These are phyloP conservation scores for Colletotrichum sp. DNA, from an alignment of 2,329 filamentous ascomycete genomes.

Conservation along the genomic window DNA sequence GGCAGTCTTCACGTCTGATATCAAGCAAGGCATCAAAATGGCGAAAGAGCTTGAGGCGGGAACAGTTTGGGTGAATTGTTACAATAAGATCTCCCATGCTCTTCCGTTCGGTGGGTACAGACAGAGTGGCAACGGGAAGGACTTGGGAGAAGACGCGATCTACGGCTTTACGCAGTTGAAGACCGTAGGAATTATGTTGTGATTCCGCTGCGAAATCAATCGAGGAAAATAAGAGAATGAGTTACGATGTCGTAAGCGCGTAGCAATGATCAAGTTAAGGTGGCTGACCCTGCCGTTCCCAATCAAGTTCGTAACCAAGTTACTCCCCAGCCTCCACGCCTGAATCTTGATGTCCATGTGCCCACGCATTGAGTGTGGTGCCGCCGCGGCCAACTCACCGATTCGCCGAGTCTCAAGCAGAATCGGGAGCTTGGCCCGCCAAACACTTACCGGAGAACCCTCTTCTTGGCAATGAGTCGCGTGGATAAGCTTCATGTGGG, in stretches of 20 bases:
- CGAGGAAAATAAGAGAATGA: rapidly evolving
- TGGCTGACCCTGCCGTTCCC: not conserved
- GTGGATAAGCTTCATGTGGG: not conserved
- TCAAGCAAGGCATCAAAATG: not conserved
- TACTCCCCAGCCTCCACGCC: not conserved
- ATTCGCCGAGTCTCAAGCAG: not conserved
- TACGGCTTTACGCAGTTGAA: not conserved
- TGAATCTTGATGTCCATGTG: rapidly evolving
- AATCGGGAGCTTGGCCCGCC: not conserved
- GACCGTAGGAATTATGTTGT: not conserved
- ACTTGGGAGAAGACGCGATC: not conserved
- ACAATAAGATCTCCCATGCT: not conserved
- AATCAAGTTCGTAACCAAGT: not conserved
- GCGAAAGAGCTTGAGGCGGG: not conserved
- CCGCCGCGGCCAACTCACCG: not conserved
- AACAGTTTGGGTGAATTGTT: not conserved
- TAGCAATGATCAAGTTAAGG: not conserved
- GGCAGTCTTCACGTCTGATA: not conserved
- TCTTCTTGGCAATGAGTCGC: not conserved
- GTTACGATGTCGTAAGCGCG: rapidly evolving
- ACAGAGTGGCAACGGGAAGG: not conserved
- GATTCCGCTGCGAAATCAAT: not conserved
- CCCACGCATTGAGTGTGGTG: not conserved
- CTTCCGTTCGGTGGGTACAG: not conserved
- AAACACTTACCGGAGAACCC: not conserved